phyloP scores from a whole-genome alignment of 305 asterid species.

The Fraxinus latifolia region DNA sequence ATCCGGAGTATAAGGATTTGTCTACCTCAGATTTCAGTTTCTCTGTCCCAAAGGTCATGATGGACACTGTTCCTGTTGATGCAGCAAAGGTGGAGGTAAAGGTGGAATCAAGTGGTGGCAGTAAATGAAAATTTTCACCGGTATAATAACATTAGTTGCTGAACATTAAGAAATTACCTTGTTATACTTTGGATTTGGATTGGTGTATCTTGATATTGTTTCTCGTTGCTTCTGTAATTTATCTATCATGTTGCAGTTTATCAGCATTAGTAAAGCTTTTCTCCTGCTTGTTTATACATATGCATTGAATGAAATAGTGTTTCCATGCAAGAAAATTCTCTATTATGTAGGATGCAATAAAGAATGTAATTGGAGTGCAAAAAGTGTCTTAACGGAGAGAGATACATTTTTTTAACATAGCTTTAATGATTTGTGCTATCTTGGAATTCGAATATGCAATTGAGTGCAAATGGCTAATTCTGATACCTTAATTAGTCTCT shows the following conservation, averaged over 20 bases:
- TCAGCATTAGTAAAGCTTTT: background rate
- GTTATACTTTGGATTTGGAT: background rate
- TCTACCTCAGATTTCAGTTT: constrained; percentile 48
- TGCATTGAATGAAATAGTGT: background rate
- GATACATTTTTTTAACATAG: background rate
- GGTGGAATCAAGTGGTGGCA: constrained; percentile 7
- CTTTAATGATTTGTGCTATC: background rate
- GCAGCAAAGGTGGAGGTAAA: constrained; percentile 8
- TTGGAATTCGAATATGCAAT: background rate
- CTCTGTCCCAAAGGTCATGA: constrained; percentile 41
- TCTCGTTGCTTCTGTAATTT: background rate
- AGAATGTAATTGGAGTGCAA: background rate
- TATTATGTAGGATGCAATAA: background rate
- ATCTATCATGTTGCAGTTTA: background rate
- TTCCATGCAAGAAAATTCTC: background rate
- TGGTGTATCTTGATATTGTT: background rate
- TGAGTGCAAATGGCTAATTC: background rate
- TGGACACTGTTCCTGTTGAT: constrained; percentile 30
- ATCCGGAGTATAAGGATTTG: constrained; percentile 33
- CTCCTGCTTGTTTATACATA: background rate
- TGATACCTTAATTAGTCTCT: background rate
- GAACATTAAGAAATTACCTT: background rate
- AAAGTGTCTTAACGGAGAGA: background rate
- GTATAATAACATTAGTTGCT: background rate
- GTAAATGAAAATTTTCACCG: background rate